A percentile compares a stretch with the other conserved stretches of the same genome.
Conservation (phyloP, 768 basidiomycete species). For the Daedaleopsis sinensis region DNA sequence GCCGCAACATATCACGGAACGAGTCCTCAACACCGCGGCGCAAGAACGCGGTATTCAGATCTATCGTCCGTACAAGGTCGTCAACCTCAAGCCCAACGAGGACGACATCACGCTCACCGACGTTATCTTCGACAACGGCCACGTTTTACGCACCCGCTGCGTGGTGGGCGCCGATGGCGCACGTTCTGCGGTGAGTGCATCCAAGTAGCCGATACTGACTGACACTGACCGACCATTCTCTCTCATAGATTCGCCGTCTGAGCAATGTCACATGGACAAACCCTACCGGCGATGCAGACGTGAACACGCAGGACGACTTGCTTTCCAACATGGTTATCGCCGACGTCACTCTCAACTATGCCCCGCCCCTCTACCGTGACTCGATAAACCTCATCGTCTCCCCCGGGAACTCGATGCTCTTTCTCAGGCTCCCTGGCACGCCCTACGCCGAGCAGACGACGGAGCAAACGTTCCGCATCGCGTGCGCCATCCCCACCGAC, state of each 20-base stretch:
- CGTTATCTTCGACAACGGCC: slow-evolving; percentile 51
- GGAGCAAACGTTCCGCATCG: slow-evolving; percentile 42
- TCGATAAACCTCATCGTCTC: slow-evolving; percentile 31
- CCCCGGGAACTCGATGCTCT: slow-evolving; percentile 37
- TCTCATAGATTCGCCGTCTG: slow-evolving; percentile 43
- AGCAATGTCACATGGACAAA: slow-evolving; percentile 47
- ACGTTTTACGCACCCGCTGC: slow-evolving; percentile 45
- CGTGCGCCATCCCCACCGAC: slow-evolving; percentile 38
- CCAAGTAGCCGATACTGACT: background rate
- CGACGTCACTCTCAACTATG: slow-evolving; percentile 43
- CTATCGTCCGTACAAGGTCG: slow-evolving; percentile 42
- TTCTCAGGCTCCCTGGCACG: slow-evolving; percentile 37
- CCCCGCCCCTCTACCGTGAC: slow-evolving; percentile 29
- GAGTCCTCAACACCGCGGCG: slow-evolving; percentile 39
- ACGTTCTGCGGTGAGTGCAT: slow-evolving; percentile 42
- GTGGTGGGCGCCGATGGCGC: slow-evolving; percentile 57
- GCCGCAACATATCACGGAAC: slow-evolving; percentile 49
- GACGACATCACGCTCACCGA: slow-evolving; percentile 35
- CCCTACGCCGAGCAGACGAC: slow-evolving; percentile 30
- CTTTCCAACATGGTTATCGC: slow-evolving; percentile 48
- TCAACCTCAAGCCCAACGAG: slow-evolving; percentile 37
- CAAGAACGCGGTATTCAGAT: slow-evolving; percentile 36
- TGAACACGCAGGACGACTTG: slow-evolving; percentile 29
- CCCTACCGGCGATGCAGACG: slow-evolving; percentile 35
- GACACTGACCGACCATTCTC: background rate